Evolutionary conservation across 768 basidiomycete genomes (phyloP).

Genomic region (Trichaptum fuscoviolaceum): DNA sequence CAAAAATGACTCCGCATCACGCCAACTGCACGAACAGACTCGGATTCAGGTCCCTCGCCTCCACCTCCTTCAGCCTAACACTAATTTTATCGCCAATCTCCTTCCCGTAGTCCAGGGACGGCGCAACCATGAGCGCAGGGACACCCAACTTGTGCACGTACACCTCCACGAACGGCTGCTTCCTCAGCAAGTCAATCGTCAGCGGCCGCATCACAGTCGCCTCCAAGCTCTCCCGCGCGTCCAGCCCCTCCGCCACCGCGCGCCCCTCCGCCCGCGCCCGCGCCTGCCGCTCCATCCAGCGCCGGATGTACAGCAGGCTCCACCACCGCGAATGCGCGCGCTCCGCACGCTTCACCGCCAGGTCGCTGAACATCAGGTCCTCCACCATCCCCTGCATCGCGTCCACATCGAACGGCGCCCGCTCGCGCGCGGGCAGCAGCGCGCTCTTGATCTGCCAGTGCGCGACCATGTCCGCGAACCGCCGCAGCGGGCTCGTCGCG

Average conservation of each 20-base stretch:
- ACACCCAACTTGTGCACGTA: background rate
- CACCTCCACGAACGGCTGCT: background rate
- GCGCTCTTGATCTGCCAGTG: constrained; percentile 95
- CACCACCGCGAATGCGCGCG: constrained; percentile 33
- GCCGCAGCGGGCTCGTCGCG: constrained; percentile 82
- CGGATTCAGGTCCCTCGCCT: background rate
- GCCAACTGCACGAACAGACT: background rate
- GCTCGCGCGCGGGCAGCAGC: constrained; percentile 39
- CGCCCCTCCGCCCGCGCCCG: constrained; percentile 7
- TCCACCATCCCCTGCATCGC: constrained; percentile 41
- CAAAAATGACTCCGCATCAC: background rate
- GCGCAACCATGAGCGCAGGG: background rate
- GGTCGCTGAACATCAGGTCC: constrained; percentile 34
- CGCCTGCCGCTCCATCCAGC: constrained; percentile 27
- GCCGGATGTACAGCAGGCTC: constrained; percentile 34
- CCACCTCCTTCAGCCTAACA: background rate
- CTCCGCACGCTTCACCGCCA: constrained; percentile 24
- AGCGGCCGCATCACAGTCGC: constrained; percentile 20
- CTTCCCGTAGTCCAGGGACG: background rate
- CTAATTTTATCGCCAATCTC: background rate
- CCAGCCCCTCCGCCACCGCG: constrained; percentile 14
- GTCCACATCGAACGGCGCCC: constrained; percentile 39
- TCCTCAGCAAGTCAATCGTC: constrained; percentile 9
- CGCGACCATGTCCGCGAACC: constrained; percentile 71
- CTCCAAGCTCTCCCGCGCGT: constrained; percentile 25